phyloP scores from a whole-genome alignment of 768 basidiomycete genomes.

The Xerocomus brunneocitrinus region DNA sequence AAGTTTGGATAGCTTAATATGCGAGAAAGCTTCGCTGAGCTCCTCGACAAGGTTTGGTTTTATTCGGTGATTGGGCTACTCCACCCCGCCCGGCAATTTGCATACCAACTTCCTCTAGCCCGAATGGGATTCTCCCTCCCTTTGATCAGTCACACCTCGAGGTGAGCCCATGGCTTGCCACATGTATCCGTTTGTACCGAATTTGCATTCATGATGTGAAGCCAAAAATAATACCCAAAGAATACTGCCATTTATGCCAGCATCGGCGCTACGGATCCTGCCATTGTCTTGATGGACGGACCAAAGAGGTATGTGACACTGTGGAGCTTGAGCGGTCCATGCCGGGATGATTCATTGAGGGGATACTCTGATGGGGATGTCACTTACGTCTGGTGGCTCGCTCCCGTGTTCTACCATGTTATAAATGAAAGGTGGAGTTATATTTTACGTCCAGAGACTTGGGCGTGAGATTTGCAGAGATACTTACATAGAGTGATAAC shows the following conservation, averaged over 20 bases:
- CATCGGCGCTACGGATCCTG: slow-evolving; percentile 22
- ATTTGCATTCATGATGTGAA: slow-evolving; percentile 29
- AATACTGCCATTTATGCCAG: no score
- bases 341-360: background rate
- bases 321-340: slow-evolving; percentile 26
- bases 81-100: slow-evolving; percentile 24
- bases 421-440: no score
- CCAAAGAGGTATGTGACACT: slow-evolving; percentile 18
- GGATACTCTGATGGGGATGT: slow-evolving; percentile 1
- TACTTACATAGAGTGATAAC: slow-evolving; percentile 31
- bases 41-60: slow-evolving; percentile 24
- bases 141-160: slow-evolving; percentile 35
- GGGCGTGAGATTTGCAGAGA: slow-evolving; percentile 30
- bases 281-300: slow-evolving; percentile 17
- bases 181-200: slow-evolving; percentile 26
- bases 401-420: slow-evolving; percentile 17
- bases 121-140: slow-evolving; percentile 27
- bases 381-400: slow-evolving; percentile 32
- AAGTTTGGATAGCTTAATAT: slow-evolving; percentile 18
- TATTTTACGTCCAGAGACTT: slow-evolving; percentile 21
- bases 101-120: slow-evolving; percentile 1
- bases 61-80: slow-evolving; percentile 23
- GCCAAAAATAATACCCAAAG: background rate
- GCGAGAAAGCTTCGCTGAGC: slow-evolving; percentile 28
- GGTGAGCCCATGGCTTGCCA: slow-evolving; percentile 31